Base-by-base conservation (phyloP, 2,329 filamentous ascomycete genomes). In the Chaetothyriales sp. region DNA sequence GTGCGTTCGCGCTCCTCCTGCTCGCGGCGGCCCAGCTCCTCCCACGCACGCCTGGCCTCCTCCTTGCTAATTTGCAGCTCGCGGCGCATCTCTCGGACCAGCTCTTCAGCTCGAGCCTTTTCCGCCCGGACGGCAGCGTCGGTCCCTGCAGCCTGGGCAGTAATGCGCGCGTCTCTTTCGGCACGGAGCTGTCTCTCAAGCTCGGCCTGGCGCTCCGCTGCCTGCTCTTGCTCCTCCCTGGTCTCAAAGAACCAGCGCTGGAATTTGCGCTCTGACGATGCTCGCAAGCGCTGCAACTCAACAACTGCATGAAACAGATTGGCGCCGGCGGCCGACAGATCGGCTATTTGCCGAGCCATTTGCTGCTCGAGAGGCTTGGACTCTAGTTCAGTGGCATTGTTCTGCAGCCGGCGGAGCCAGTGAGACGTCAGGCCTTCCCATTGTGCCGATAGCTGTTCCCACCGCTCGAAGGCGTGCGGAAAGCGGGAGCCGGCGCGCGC, bases 201-300 rank as follows among this genome's bases (percentile, higher is more conserved):
- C 63, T 89, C 79, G 2, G 80, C 88, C 51, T 87, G 85, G 39
- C 84, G 74, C 67, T 96, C 92, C 58, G 86, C 83, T 47, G 82
- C 77, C 25, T 84, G 81, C 69, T 96, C 92, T 57, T 94, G 80
- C 59, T 96, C 89, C 28, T 83, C 78, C 48, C 89, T 78, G 6
- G 89, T 95, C 65, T 98, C 92, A 60, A 94, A 95, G 69, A 96
- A 96, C 92, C 92, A 98, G 48, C 92, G 79, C 68, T 98, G 92
- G 61, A 98, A 98, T 65, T 96, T 96, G 57, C 92, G 81, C 67
- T 98, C 92, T 0, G 90, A 96, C 51, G 88, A 95, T 39, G 92
- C 92, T 44, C 92, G 84, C 22, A 98, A 74, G 26, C 92, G 82
- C 66, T 98, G 92, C 45, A 98, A 73, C 67, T 98, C 92, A 2